Conservation (phyloP, 768 basidiomycete genomes). For the Candolleomyces efflorescens region DNA sequence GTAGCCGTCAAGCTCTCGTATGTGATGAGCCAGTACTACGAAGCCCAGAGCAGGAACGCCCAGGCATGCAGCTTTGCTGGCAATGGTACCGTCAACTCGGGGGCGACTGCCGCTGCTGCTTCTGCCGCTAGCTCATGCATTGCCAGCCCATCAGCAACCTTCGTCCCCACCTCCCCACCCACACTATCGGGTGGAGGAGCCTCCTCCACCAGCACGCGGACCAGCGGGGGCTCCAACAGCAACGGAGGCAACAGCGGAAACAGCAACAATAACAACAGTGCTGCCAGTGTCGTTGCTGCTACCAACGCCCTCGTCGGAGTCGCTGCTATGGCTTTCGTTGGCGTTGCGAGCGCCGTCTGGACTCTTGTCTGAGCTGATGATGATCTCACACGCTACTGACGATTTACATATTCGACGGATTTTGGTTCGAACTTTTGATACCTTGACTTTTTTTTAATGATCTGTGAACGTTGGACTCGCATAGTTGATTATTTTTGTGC, state of each 20-base stretch:
- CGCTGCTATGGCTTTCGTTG: constrained; percentile 28
- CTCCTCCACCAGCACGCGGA: constrained; percentile 14
- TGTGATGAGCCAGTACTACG: constrained; percentile 77
- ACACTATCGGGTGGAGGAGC: constrained; percentile 19
- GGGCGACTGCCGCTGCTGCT: constrained; percentile 44
- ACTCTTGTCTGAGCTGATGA: constrained; percentile 29
- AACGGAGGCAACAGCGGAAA: constrained; percentile 16
- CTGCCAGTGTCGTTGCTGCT: constrained; percentile 17
- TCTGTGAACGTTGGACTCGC: not conserved
- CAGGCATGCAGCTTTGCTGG: constrained; percentile 77
- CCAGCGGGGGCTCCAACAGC: constrained; percentile 16
- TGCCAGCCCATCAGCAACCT: constrained; percentile 56
- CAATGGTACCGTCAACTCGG: constrained; percentile 73
- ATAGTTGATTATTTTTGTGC: not conserved
- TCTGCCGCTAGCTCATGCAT: constrained; percentile 66
- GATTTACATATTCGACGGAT: not conserved
- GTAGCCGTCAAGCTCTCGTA: constrained; percentile 77
- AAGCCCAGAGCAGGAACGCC: constrained; percentile 50
- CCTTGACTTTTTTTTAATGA: not conserved
- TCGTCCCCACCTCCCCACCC: constrained; percentile 50
- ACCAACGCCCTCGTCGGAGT: constrained; percentile 33
- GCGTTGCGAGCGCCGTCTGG: constrained; percentile 39
- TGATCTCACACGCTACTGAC: not conserved
- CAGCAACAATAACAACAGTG: constrained; percentile 18
- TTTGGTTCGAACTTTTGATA: not conserved